phyloP scores from a whole-genome alignment of 257 asterid species.

The Plantago major region DNA sequence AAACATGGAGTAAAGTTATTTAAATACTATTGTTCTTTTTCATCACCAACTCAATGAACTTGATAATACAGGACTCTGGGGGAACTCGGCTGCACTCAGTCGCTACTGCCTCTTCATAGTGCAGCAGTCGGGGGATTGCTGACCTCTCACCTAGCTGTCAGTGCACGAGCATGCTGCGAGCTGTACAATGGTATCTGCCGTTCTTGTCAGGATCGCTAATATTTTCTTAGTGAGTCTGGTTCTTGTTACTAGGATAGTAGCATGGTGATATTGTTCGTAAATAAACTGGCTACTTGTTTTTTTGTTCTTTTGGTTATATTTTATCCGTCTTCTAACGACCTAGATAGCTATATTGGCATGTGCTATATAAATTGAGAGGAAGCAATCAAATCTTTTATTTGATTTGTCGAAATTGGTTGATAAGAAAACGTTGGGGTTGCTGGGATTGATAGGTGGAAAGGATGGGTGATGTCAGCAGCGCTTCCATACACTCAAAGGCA shows the following conservation, averaged over 20 bases:
- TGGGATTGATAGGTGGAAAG: conserved; percentile 53
- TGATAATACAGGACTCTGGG: conserved; percentile 58
- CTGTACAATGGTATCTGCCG: conserved; percentile 94
- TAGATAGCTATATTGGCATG: background rate
- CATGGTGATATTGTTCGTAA: conserved; percentile 14
- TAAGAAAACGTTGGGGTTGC: conserved; percentile 42
- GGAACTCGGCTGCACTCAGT: conserved; percentile 67
- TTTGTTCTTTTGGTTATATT: background rate
- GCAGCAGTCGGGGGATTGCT: conserved; percentile 42
- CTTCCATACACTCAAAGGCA: conserved; percentile 32
- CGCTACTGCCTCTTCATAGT: conserved; percentile 49
- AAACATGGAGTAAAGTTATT: no score
- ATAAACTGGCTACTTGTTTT: background rate
- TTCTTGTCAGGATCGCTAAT: conserved; percentile 99
- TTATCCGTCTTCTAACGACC: conserved; percentile 4
- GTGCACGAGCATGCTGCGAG: conserved; percentile 86
- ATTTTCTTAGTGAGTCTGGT: conserved; percentile 66
- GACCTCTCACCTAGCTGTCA: conserved; percentile 67
- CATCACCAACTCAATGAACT: background rate
- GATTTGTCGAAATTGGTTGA: conserved; percentile 36
- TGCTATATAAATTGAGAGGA: conserved; percentile 19
- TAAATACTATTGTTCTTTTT: no score
- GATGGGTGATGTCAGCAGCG: conserved; percentile 54
- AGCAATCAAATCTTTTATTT: conserved; percentile 18
- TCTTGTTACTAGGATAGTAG: conserved; percentile 30